Conservation (phyloP, 805 yeast species). For the Metschnikowia gelsemii region DNA sequence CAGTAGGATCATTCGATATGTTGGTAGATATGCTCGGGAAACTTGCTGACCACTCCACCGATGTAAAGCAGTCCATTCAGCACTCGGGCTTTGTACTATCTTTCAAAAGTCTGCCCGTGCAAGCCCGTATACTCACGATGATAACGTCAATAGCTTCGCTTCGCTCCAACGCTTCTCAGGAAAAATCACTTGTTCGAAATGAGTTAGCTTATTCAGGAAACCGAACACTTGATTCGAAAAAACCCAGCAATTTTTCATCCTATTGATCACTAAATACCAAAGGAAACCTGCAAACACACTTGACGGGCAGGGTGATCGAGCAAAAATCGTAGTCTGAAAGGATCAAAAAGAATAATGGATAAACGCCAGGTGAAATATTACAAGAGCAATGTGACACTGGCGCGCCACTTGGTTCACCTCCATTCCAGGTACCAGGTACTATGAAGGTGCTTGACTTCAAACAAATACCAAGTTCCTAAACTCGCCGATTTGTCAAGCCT, state of each 20-base stretch:
- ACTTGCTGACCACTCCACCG: slow-evolving; percentile 15
- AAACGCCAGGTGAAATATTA: no score
- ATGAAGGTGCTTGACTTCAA: no score
- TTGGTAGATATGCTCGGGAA: slow-evolving; percentile 22
- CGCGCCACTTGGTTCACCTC: no score
- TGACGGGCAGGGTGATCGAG: background rate
- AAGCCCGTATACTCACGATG: background rate
- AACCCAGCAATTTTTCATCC: slow-evolving; percentile 14
- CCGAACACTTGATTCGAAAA: slow-evolving; percentile 14
- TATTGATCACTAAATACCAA: slow-evolving; percentile 13
- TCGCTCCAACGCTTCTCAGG: slow-evolving; percentile 13
- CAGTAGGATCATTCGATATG: slow-evolving; percentile 19
- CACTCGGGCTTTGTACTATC: slow-evolving; percentile 25
- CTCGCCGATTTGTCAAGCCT: no score
- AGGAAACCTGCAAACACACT: slow-evolving; percentile 19
- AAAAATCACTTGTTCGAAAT: slow-evolving; percentile 16
- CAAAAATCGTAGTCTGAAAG: no score
- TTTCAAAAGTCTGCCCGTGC: slow-evolving; percentile 10
- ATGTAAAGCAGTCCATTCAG: slow-evolving; percentile 18
- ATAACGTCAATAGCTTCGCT: slow-evolving; percentile 5
- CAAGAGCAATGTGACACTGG: no score
- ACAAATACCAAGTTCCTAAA: no score
- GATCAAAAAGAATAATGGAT: no score
- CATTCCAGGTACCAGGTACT: no score
- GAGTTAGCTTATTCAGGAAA: slow-evolving; percentile 15